A percentile compares a stretch with the other conserved stretches of the same genome.
These are phyloP conservation scores for Holtermannia corniformis DNA, from an alignment of 768 basidiomycete species.

Conservation along the genomic window DNA sequence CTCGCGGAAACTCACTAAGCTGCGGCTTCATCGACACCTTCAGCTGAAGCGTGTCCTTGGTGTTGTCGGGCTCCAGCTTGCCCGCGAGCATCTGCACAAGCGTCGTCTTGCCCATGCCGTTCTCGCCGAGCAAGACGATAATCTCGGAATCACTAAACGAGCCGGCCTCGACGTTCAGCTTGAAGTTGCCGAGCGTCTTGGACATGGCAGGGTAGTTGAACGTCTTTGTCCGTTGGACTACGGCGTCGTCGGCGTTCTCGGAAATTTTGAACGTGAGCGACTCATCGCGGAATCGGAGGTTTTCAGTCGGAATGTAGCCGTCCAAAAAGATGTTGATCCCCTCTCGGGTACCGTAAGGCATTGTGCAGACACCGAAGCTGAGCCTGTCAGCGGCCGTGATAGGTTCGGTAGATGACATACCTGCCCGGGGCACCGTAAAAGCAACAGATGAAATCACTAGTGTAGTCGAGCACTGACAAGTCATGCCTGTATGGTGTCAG, in stretches of 20 bases:
- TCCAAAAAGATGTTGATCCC: constrained; percentile 99
- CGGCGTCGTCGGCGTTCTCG: constrained; percentile 84
- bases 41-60: constrained; percentile 69
- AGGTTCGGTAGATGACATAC: constrained; percentile 7
- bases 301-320: constrained; percentile 97
- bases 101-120: constrained; percentile 98
- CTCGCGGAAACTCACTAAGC: constrained; percentile 57
- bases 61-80: constrained; percentile 68
- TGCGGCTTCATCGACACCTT: constrained; percentile 94
- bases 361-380: constrained; percentile 96
- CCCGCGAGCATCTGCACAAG: constrained; percentile 92
- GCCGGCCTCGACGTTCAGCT: constrained; percentile 81
- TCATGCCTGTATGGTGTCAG: no score
- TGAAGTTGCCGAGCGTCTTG: constrained; percentile 91
- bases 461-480: constrained; percentile 92
- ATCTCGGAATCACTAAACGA: constrained; percentile 98
- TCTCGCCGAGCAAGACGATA: constrained; percentile 98
- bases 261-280: constrained; percentile 94
- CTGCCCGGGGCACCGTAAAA: constrained; percentile 64
- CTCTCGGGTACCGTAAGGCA: constrained; percentile 98
- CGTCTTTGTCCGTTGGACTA: constrained; percentile 75
- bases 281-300: constrained; percentile 93
- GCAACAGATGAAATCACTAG: constrained; percentile 97
- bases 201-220: constrained; percentile 93
- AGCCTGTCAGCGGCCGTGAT: constrained; percentile 52